Evolutionary conservation across 2,329 filamentous ascomycete species (phyloP), one percentile per base, ranked within the genome.

Genomic region (Hypoxylon sp.): DNA sequence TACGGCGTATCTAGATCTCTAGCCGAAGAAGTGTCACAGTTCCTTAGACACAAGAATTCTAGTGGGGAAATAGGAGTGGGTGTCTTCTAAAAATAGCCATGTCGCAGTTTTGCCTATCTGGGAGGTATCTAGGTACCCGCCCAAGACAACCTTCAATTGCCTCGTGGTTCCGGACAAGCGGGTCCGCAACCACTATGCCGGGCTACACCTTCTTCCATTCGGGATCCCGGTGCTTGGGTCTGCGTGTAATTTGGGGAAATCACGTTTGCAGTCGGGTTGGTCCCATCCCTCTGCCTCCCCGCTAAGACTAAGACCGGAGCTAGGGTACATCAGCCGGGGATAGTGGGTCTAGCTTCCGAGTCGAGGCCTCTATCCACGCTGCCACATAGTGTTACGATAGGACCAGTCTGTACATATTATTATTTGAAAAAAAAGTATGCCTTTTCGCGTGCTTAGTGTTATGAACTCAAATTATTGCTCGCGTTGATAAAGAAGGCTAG

Each of bases 111-210:
- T 44, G 10, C 40, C 37, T 8, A 17, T 20, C n/a, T 42, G n/a
- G 51, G 33, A 54, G 30, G 25, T 48, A 48, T 11, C 5, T 50
- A 48, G 44, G 44, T 14, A 50, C 22, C 46, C 11, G 13, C 33
- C 33, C 2, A 5, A 37, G 11, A 13, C 11, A 37, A 20, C 20
- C 20, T 20, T 20, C 20, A 20, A 37, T 13, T 37, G 33, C 33
- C 10, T 13, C 33, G 11, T 37, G 33, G 33, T 37, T 37, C 33
- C 11, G 11, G 11, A 11, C 10, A 5, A 13, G 33, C 33, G 33
- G 33, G 11, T 37, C 11, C 33, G 3, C 11, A 13, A 33, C 31
- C 13, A 37, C 11, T 13, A 10, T 14, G 33, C 33, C 33, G 33
- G 33, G 11, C 11, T 14, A 5, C 13, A 37, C 33, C 33, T 37